Evolutionary conservation across 805 yeast genomes (phyloP).

Genomic region (Ogataea ramenticola): DNA sequence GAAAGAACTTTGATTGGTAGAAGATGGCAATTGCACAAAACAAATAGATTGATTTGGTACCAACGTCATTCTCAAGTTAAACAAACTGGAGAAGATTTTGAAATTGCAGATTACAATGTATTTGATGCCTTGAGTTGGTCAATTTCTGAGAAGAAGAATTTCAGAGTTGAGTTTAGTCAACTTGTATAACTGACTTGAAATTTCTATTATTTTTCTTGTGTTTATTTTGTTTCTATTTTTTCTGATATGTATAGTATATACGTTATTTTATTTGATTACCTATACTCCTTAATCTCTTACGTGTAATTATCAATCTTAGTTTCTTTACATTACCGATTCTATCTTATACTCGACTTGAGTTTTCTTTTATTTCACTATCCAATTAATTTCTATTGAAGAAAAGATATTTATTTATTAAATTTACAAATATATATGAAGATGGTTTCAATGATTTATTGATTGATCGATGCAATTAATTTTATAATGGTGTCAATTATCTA

Average conservation of each 20-base stretch:
- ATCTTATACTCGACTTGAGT: background rate
- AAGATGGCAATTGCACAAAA: constrained; percentile 29
- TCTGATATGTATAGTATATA: too few species aligned
- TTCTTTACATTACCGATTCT: too few species aligned
- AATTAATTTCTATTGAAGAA: background rate
- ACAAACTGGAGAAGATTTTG: constrained; percentile 31
- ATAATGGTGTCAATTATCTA: too few species aligned
- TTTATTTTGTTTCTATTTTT: background rate
- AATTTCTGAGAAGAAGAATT: constrained; percentile 32
- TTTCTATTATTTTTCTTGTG: background rate
- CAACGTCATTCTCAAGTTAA: constrained; percentile 32
- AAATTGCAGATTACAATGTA: constrained; percentile 35
- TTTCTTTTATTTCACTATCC: background rate
- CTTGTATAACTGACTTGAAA: too few species aligned
- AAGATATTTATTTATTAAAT: too few species aligned
- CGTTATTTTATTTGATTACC: too few species aligned
- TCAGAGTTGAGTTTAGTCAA: constrained; percentile 29
- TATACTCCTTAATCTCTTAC: too few species aligned
- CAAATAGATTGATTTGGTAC: constrained; percentile 29
- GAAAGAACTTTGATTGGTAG: constrained; percentile 24
- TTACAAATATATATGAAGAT: too few species aligned
- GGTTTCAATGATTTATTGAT: too few species aligned
- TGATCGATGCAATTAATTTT: too few species aligned
- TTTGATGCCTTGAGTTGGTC: constrained; percentile 39
- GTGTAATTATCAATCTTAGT: too few species aligned